Conservation (phyloP, 306 rosid genomes). For the Quercus agrifolia region DNA sequence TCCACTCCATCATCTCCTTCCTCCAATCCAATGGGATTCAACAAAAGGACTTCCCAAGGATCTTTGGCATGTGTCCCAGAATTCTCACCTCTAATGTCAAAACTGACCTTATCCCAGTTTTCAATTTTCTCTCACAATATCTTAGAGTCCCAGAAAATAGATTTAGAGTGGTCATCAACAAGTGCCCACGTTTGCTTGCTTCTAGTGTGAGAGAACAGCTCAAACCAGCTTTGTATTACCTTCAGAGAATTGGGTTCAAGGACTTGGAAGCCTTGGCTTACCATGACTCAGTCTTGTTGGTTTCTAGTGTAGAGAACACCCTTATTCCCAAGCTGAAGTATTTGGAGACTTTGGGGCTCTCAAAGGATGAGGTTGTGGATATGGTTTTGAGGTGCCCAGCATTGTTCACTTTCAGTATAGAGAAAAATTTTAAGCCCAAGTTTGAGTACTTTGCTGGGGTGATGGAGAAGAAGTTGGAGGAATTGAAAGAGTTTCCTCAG, state of each 20-base stretch:
- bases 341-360: conserved; percentile 57
- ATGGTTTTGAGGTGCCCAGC: conserved; percentile 82
- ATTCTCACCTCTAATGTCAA: conserved; percentile 65
- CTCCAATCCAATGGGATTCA: conserved; percentile 75
- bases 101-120: conserved; percentile 74
- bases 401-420: conserved; percentile 80
- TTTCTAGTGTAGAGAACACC: conserved; percentile 74
- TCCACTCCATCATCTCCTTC: conserved; percentile 60
- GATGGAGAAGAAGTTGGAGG: conserved; percentile 62
- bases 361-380: conserved; percentile 43
- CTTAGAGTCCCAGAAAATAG: conserved; percentile 58
- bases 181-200: conserved; percentile 82
- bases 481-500: conserved; percentile 78
- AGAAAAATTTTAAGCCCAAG: conserved; percentile 75
- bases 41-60: conserved; percentile 61
- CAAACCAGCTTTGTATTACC: conserved; percentile 62
- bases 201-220: conserved; percentile 78
- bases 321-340: conserved; percentile 65
- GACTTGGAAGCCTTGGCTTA: conserved; percentile 63
- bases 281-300: conserved; percentile 65
- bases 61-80: conserved; percentile 87
- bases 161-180: conserved; percentile 64
- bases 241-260: conserved; percentile 71
- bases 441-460: conserved; percentile 53
- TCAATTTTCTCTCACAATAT: conserved; percentile 54